Evolutionary conservation across 208 protist genomes (phyloP), one percentile per base, ranked within the genome.

Genomic region (Sergeia podlipaevii): DNA sequence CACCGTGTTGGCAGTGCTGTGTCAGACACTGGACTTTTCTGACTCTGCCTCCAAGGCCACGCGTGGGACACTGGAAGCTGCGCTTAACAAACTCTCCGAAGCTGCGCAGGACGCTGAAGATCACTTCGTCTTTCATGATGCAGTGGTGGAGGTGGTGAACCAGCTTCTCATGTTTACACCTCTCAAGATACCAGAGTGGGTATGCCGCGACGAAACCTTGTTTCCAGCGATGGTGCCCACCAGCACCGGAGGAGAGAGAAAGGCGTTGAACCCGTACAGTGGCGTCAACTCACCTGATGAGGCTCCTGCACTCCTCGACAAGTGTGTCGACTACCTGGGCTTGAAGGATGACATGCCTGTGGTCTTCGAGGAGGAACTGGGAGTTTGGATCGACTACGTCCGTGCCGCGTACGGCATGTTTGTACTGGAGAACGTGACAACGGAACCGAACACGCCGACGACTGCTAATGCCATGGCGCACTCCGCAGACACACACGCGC

Each of bases 161-260:
- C 46, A 59, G 38, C 56, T 80, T 18, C 63, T 80, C 23, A 52
- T 80, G 13, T 80, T 63, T 60, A 76, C 67, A 4, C 73, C 73
- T 32, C 43, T 80, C 47, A 10, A 20, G 37, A 52, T 59, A 27
- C 70, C 70, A 10, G 18, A 39, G 8, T 26, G 18, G 13, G 18
- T 47, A 8, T 11, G 7, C 7, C 11, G 10, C 11, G 42, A 47
- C 11, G 46, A 52, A n/a, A n/a, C n/a, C n/a, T n/a, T n/a, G n/a
- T n/a, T n/a, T n/a, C n/a, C n/a, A n/a, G n/a, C n/a, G n/a, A n/a
- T n/a, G n/a, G n/a, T n/a, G n/a, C n/a, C n/a, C n/a, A n/a, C n/a
- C n/a, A n/a, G n/a, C n/a, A n/a, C n/a, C n/a, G n/a, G n/a, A n/a
- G n/a, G n/a, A n/a, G n/a, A n/a, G n/a, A n/a, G n/a, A n/a, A n/a